Evolutionary conservation across 225 moss, liverwort and hornwort genomes (phyloP).

Genomic region (Bryum argenteum): DNA sequence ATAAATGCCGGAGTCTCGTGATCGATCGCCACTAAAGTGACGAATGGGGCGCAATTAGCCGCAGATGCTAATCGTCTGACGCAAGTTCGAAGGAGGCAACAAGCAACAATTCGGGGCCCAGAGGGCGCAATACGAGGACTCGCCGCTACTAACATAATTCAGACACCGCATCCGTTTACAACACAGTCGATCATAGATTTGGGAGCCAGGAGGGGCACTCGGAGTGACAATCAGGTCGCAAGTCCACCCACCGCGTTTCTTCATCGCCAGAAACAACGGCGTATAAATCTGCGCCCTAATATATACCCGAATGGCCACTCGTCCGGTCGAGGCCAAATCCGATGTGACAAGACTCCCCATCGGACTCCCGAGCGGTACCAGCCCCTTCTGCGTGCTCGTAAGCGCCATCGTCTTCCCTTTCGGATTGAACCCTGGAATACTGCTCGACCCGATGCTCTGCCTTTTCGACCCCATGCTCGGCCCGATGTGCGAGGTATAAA

Average conservation of each 20-base stretch:
- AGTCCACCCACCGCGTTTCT: background rate
- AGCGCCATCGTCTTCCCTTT: slow-evolving; percentile 1
- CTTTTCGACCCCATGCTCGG: slow-evolving; percentile 29
- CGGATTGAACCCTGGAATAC: slow-evolving; percentile 32
- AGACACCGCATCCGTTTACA: slow-evolving; percentile 12
- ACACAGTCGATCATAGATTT: slow-evolving; percentile 29
- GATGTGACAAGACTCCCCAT: background rate
- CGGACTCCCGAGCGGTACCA: background rate
- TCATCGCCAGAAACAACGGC: slow-evolving; percentile 34
- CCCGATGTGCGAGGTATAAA: slow-evolving; percentile 26
- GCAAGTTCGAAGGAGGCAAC: slow-evolving; percentile 2
- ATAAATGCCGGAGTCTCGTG: too few species aligned
- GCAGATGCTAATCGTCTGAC: slow-evolving; percentile 29
- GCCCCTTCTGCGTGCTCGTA: slow-evolving; percentile 16
- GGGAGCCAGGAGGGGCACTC: slow-evolving; percentile 2
- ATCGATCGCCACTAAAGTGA: too few species aligned
- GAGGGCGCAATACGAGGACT: rapidly evolving
- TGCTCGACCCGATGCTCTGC: slow-evolving; percentile 27
- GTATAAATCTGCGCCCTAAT: slow-evolving; percentile 37
- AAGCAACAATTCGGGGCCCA: background rate
- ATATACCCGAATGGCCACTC: slow-evolving; percentile 31
- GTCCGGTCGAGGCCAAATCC: slow-evolving; percentile 19
- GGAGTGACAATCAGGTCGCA: slow-evolving; percentile 48
- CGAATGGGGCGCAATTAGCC: slow-evolving; percentile 3
- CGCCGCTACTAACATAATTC: rapidly evolving